Base-by-base conservation (phyloP, 1,284 basidiomycete species). In the Trichosporon faecale region DNA sequence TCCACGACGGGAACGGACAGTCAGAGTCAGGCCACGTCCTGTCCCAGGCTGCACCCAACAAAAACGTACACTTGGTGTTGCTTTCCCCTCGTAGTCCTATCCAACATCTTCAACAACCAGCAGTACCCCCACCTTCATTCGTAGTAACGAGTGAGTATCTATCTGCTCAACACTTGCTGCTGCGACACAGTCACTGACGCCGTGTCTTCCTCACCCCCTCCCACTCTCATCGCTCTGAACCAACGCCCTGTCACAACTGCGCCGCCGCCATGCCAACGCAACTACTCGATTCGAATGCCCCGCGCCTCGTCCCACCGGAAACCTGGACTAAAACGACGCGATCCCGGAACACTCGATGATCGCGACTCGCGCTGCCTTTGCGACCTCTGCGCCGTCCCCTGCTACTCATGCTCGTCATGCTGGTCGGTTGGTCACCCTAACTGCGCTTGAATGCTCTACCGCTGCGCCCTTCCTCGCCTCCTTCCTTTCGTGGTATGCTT, bases 111-210 rank as follows among this genome's bases (percentile, higher is more conserved):
- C 11, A 2, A 31, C 11, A 2, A 31, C 57, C 57, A 61, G 37
- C 37, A 65, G 37, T 25, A 49, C 37, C 35, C 40, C 44, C 44
- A 65, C 64, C 37, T 21, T 40, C 44, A 25, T 65, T 49, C 40
- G 64, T 49, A 65, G 37, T 40, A 14, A 65, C 64, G 44, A 65
- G 37, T 40, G 64, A 65, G 64, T 65, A 27, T 25, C 16, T 27
- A 16, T 46, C 33, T 64, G 61, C n/a, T 14, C 29, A 9, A 2
- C 37, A 6, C 12, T 4, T 11, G 23, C 5, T 14, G 35, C 35
- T 3, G 14, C 35, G 35, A 37, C 11, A 9, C 29, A 2, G 49
- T 23, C 18, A n/a, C 31, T 63, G 27, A 61, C 57, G 27, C 57
- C 27, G 57, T 61, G 57, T 61, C 11, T 27, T n/a, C 25, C 12